A percentile compares a stretch with the other conserved stretches of the same genome.
Conservation (phyloP, 1,284 basidiomycete species). For the Lignosus rhinocerotis region DNA sequence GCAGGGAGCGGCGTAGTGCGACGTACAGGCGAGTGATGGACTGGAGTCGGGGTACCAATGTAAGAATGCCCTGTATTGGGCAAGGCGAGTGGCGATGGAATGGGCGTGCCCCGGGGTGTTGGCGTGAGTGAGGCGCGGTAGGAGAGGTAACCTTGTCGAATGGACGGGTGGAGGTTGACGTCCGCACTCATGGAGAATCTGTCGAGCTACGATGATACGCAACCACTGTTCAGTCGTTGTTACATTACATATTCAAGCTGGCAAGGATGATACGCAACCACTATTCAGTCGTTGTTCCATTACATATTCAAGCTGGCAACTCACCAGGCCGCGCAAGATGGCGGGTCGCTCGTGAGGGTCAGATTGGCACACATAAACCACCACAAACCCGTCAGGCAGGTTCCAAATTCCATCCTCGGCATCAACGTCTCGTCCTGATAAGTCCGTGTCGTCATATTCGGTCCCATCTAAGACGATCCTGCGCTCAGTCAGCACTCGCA, state of each 20-base stretch:
- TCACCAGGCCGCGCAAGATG: slow-evolving; percentile 63
- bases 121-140: slow-evolving; percentile 26
- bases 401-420: slow-evolving; percentile 46
- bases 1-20: slow-evolving; percentile 21
- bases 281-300: not conserved
- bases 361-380: slow-evolving; percentile 69
- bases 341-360: slow-evolving; percentile 63
- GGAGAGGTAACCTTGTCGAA: slow-evolving; percentile 28
- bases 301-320: not conserved
- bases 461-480: slow-evolving; percentile 49
- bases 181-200: slow-evolving; percentile 74
- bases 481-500: slow-evolving; percentile 52
- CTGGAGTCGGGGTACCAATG: slow-evolving; percentile 28
- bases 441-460: slow-evolving; percentile 15
- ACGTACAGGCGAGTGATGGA: slow-evolving; percentile 24
- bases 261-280: not conserved
- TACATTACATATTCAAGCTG: not conserved
- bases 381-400: slow-evolving; percentile 69
- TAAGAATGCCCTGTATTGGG: slow-evolving; percentile 32
- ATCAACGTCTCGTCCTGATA: slow-evolving; percentile 32
- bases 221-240: not conserved
- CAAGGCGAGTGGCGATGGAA: slow-evolving; percentile 40
- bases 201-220: slow-evolving; percentile 56
- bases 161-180: slow-evolving; percentile 34
- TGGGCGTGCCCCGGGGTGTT: slow-evolving; percentile 30